Conservation (phyloP, 2,329 filamentous ascomycete genomes). For the Exophiala mesophila region DNA sequence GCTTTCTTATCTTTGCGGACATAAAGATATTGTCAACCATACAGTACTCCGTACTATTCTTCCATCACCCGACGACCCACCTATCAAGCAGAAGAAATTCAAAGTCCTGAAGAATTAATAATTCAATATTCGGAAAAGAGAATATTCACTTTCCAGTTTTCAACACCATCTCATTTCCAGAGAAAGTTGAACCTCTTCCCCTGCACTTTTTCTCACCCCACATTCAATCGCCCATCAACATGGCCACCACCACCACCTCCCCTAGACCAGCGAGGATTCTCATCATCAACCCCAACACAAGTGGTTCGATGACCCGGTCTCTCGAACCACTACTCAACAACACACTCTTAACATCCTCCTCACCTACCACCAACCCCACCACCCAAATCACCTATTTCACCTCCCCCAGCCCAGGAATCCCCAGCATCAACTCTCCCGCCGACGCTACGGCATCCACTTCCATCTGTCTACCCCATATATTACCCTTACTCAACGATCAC, state of each 20-base stretch:
- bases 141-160: too few species aligned
- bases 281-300: constrained; percentile 45
- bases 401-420: constrained; percentile 56
- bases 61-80: too few species aligned
- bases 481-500: constrained; percentile 39
- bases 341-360: constrained; percentile 47
- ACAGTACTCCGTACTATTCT: too few species aligned
- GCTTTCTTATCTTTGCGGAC: too few species aligned
- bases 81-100: too few species aligned
- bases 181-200: too few species aligned
- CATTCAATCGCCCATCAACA: too few species aligned
- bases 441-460: constrained; percentile 62
- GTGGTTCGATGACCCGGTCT: constrained; percentile 40
- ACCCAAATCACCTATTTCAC: constrained; percentile 60
- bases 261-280: constrained; percentile 27
- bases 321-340: constrained; percentile 45
- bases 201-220: too few species aligned
- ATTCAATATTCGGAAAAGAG: too few species aligned
- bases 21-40: too few species aligned
- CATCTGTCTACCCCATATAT: constrained; percentile 56
- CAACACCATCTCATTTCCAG: too few species aligned
- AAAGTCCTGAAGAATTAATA: too few species aligned
- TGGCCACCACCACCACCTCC: neutral
- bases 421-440: constrained; percentile 71
- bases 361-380: neutral